These are phyloP conservation scores for Globisporangium iwayamae DNA, from an alignment of 352 stramenopile species.

Conservation along the genomic window DNA sequence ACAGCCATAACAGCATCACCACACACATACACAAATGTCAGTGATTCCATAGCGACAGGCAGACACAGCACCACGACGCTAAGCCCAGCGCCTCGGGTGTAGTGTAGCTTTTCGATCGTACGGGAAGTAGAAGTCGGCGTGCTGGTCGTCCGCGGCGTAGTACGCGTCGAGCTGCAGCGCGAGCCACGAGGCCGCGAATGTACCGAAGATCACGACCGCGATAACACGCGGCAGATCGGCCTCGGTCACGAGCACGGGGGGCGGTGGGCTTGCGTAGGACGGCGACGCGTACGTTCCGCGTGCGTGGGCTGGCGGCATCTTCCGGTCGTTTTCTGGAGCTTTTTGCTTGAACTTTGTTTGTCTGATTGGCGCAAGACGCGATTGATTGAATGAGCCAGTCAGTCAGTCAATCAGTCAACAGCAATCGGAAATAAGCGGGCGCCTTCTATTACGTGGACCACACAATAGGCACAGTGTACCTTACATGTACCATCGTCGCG, in stretches of 20 bases:
- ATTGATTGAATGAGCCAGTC: neutral
- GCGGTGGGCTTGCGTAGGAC: constrained; percentile 24
- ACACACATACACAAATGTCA: neutral
- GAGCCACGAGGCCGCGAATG: constrained; percentile 28
- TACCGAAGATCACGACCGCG: constrained; percentile 31
- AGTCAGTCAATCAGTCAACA: too few relatives aligned
- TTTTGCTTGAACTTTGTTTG: neutral
- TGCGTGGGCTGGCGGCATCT: constrained; percentile 1
- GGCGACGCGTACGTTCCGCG: constrained; percentile 15
- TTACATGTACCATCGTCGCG: too few relatives aligned
- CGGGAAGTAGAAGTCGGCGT: constrained; percentile 58
- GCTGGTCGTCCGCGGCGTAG: constrained; percentile 34
- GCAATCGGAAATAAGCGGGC: too few relatives aligned
- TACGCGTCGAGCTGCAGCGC: constrained; percentile 51
- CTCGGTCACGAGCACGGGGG: constrained; percentile 54
- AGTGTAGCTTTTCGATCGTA: constrained; percentile 12
- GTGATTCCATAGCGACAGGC: neutral
- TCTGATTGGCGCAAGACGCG: neutral
- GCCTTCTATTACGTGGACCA: too few relatives aligned
- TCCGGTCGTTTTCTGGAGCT: too few relatives aligned
- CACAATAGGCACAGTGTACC: too few relatives aligned
- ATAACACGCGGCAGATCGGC: constrained; percentile 47
- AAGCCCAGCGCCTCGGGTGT: neutral
- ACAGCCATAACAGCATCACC: neutral
- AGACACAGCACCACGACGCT: constrained; percentile 7